phyloP scores from a whole-genome alignment of 257 asterid species.

The Gynochthodes officinalis region DNA sequence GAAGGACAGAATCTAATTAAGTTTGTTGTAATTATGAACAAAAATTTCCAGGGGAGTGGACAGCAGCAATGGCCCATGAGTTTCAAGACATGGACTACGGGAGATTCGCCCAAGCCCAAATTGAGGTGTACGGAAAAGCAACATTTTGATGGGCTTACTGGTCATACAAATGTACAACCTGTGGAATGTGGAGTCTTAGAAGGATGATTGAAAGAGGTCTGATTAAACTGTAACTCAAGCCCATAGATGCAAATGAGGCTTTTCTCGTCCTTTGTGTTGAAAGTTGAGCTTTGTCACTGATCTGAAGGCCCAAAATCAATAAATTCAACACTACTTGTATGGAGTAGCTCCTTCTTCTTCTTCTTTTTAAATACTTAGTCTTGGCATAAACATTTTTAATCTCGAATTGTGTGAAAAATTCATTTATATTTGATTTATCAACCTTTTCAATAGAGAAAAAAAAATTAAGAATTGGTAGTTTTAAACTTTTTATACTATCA shows the following conservation, averaged over 20 bases:
- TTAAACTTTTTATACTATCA: too few relatives aligned
- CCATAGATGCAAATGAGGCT: neutral
- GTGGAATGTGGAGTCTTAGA: slow-evolving; percentile 38
- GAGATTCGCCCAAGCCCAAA: slow-evolving; percentile 30
- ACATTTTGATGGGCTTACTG: slow-evolving; percentile 55
- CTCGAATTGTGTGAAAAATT: too few relatives aligned
- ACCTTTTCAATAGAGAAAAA: too few relatives aligned
- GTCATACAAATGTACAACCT: slow-evolving; percentile 42
- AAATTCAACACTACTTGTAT: too few relatives aligned
- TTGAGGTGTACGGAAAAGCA: slow-evolving; percentile 42
- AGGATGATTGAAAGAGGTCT: slow-evolving; percentile 37
- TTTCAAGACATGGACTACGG: slow-evolving; percentile 21
- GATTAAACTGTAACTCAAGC: neutral
- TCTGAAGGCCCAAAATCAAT: neutral
- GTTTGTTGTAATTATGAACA: neutral
- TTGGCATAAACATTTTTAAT: too few relatives aligned
- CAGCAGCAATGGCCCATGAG: slow-evolving; percentile 10
- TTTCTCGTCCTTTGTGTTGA: neutral
- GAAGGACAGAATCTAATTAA: too few relatives aligned
- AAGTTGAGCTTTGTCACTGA: too few relatives aligned
- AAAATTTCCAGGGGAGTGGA: slow-evolving; percentile 14
- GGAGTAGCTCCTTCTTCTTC: too few relatives aligned
- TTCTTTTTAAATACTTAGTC: too few relatives aligned
- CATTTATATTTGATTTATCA: too few relatives aligned
- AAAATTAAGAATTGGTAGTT: too few relatives aligned